These are phyloP conservation scores for Periconia sp. DNA, from an alignment of 2,329 filamentous ascomycete species.

Conservation along the genomic window DNA sequence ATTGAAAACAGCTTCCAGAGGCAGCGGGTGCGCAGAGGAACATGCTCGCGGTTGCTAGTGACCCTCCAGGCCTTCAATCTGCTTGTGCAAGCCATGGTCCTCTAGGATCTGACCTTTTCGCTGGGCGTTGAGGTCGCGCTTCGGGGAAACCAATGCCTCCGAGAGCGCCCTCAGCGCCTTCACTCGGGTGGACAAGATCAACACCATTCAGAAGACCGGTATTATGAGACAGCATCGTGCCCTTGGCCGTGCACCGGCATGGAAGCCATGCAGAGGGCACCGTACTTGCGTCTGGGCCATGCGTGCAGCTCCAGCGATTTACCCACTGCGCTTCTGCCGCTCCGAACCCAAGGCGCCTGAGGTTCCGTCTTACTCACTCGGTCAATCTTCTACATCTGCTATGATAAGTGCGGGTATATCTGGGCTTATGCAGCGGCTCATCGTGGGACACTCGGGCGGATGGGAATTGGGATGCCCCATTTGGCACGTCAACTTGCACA, in stretches of 20 bases:
- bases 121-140: conserved; percentile 30
- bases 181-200: conserved; percentile 19
- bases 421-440: background rate
- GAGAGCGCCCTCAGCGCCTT: conserved; percentile 21
- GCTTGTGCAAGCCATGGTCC: conserved; percentile 16
- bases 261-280: too few relatives aligned
- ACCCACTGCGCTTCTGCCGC: too few relatives aligned
- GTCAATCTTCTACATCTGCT: too few relatives aligned
- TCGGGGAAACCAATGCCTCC: conserved; percentile 35
- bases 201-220: too few relatives aligned
- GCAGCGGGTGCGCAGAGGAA: conserved; percentile 6
- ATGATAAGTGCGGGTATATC: background rate
- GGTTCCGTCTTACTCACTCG: too few relatives aligned
- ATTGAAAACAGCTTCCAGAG: conserved; percentile 15
- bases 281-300: too few relatives aligned
- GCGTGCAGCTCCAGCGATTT: too few relatives aligned
- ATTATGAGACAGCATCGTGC: too few relatives aligned
- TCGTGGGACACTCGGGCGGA: conserved; percentile 1
- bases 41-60: conserved; percentile 20
- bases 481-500: too few relatives aligned
- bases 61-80: conserved; percentile 4
- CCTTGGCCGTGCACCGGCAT: background rate
- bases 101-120: conserved; percentile 10
- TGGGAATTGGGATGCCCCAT: too few relatives aligned
- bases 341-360: background rate